Conservation (phyloP, 352 stramenopile genomes). For the Pythium periplocum region DNA sequence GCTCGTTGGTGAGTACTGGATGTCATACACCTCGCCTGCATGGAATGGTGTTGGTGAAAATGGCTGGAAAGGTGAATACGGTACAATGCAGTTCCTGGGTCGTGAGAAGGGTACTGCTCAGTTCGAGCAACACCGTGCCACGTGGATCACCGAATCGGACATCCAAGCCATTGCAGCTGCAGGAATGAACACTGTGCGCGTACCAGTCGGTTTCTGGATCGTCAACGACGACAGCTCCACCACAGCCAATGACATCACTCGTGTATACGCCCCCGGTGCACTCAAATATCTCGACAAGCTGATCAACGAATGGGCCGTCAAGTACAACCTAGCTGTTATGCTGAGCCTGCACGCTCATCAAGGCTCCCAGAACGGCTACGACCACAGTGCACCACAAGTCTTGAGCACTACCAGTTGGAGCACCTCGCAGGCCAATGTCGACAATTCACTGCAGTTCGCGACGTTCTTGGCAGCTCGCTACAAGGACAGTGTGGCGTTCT, state of each 20-base stretch:
- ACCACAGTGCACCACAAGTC: conserved; percentile 31
- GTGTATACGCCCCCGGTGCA: conserved; percentile 18
- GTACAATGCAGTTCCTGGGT: conserved; percentile 18
- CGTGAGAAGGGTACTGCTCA: conserved; percentile 20
- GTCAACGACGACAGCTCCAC: conserved; percentile 16
- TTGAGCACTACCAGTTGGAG: conserved; percentile 20
- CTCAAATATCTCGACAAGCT: conserved; percentile 49
- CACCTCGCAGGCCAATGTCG: conserved; percentile 15
- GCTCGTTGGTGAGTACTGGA: conserved; percentile 35
- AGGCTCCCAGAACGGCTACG: conserved; percentile 52
- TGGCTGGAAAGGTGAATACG: conserved; percentile 15
- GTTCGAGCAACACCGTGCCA: conserved; percentile 38
- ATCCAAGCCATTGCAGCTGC: conserved; percentile 26
- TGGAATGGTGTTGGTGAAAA: conserved; percentile 52
- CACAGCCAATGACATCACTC: conserved; percentile 1
- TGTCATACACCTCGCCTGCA: conserved; percentile 45
- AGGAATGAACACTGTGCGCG: conserved; percentile 26
- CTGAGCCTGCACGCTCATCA: conserved; percentile 48
- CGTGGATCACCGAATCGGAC: conserved; percentile 50
- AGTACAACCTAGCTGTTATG: conserved; percentile 51
- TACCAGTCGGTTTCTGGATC: conserved; percentile 55
- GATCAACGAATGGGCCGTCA: conserved; percentile 42
- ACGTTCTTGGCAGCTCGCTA: conserved; percentile 39
- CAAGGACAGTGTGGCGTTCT: conserved; percentile 33
- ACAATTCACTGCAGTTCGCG: conserved; percentile 33